Evolutionary conservation across 805 yeast genomes (phyloP), one percentile per base, ranked within the genome.

Genomic region (Myxozyma vanderwaltii): DNA sequence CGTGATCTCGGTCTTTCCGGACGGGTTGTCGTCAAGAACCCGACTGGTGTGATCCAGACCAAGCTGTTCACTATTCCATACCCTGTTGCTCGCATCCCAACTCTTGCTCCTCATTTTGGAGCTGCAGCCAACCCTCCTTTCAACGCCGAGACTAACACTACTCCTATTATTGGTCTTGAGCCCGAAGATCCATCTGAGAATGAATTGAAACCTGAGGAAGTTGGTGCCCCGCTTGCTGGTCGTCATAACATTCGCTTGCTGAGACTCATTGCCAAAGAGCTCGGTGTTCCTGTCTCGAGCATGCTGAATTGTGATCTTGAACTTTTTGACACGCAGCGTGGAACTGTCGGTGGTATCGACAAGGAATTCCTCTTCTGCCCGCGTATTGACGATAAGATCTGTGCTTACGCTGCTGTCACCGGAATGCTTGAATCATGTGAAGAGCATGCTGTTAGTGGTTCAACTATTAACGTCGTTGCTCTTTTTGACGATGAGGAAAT

Each of bases 71-170:
- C 71, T 19, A 65, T 75, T 31, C 75, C 76, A 8, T 70, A 73
- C 61, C 79, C 79, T 65, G 81, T 89, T 67, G 96, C 91, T 13
- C 84, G 84, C 67, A 86, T 89, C 54, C 95, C 96, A 4, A 81
- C 92, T 1, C 77, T 90, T 69, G 96, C 96, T 4, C 91, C 91
- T 2, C 96, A 89, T 75, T 90, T 89, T 71, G 96, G 96, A 48
- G 76, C 77, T 1, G 85, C 85, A 4, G 79, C 90, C 1, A 69
- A 74, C 24, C 86, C 86, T 7, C 91, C 91, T 4, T 88, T 86
- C 75, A 88, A 90, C 75, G 77, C 75, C 56, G 96, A 89, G 71
- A 86, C 87, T 27, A 83, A 85, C 69, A 84, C 87, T 52, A 88
- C 88, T 19, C 96, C 96, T 0, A 83, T 90, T 13, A 76, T 86